These are phyloP conservation scores for Daldinia decipiens DNA, from an alignment of 495 filamentous ascomycete species.

Conservation along the genomic window DNA sequence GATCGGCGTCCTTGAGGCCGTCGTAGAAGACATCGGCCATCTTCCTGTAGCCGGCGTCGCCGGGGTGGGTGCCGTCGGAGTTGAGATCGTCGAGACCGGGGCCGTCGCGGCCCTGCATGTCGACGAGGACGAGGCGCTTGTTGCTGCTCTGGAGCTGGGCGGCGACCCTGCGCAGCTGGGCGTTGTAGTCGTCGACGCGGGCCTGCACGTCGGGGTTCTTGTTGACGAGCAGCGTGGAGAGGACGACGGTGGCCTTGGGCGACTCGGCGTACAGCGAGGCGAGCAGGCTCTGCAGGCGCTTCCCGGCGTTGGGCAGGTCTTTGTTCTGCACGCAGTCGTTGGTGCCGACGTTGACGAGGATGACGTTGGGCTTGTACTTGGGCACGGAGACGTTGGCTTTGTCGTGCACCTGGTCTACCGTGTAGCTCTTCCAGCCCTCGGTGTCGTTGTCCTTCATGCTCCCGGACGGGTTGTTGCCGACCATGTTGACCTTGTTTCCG, in stretches of 20 bases:
- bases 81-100: conserved; percentile 51
- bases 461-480: conserved; percentile 45
- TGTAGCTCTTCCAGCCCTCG: conserved; percentile 47
- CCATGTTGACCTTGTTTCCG: conserved; percentile 46
- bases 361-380: conserved; percentile 49
- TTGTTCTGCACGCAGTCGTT: conserved; percentile 48
- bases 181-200: conserved; percentile 43
- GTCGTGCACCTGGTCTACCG: conserved; percentile 41
- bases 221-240: conserved; percentile 43
- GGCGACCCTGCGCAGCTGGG: conserved; percentile 35
- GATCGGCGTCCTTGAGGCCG: conserved; percentile 49
- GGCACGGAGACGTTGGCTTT: conserved; percentile 37
- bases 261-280: conserved; percentile 27
- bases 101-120: conserved; percentile 55
- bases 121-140: conserved; percentile 57
- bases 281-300: conserved; percentile 36
- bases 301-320: conserved; percentile 35
- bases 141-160: conserved; percentile 15
- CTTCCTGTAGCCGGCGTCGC: conserved; percentile 59
- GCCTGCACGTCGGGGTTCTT: conserved; percentile 28
- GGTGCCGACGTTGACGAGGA: conserved; percentile 53
- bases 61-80: conserved; percentile 61
- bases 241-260: conserved; percentile 35
- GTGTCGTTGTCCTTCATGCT: conserved; percentile 48
- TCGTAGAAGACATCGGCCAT: conserved; percentile 65